Evolutionary conservation across 2,329 filamentous ascomycete genomes (phyloP), one percentile per base, ranked within the genome.

Genomic region (Aspergillus sojae): DNA sequence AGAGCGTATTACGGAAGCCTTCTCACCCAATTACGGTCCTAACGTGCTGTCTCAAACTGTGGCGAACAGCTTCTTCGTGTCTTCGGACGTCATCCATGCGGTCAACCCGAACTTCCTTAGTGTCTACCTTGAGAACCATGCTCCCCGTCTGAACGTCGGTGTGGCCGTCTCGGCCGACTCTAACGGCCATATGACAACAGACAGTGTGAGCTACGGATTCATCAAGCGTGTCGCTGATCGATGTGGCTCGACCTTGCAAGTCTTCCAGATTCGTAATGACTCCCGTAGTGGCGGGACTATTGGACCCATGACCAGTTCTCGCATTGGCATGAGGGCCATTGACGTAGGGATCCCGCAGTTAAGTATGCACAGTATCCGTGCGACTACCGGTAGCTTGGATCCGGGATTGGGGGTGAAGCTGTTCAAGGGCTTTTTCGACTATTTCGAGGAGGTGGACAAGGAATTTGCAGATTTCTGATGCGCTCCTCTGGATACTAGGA

Each of bases 161-260:
- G 85, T 97, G 36, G 87, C 89, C 19, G 85, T 99, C 45, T 89
- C 88, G 53, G 88, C 89, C 26, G 94, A 98, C 78, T 88, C 89
- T 58, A 97, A 97, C 74, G 95, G 93, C 5, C 93, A 98, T 80
- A 97, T 97, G 92, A 97, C 94, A 4, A 97, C 94, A 3, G 94
- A 98, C 75, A 88, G 90, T 61, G 88, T 97, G 21, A 95, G 91
- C 12, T 91, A 92, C 4, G 89, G 93, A 5, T 86, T 98, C 64
- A 82, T 98, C 41, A 87, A 90, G 69, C 86, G 91, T 30, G 87
- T 96, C 45, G 94, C 93, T 9, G 89, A 93, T 69, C 88, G 91
- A 63, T 86, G 84, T 65, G 92, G 83, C 57, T 88, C 87, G 62
- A 87, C 85, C 55, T 84, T 96, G 60, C 95, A 98, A 79, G 83